phyloP scores from a whole-genome alignment of 2,329 filamentous ascomycete genomes.

The Aureobasidium sp. region DNA sequence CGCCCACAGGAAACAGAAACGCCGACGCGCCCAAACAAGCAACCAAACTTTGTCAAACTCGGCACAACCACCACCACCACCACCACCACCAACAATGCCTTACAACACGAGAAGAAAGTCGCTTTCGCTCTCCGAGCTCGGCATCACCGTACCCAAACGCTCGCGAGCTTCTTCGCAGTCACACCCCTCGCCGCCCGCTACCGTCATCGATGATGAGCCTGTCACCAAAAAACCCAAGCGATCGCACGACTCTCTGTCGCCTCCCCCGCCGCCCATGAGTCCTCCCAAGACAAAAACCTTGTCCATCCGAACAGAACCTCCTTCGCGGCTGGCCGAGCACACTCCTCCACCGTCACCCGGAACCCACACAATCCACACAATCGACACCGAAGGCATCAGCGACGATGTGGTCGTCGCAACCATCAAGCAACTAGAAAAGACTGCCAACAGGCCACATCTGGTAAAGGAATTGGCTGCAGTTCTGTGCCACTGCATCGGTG shows the following conservation, averaged over 20 bases:
- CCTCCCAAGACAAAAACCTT: conserved; percentile 39
- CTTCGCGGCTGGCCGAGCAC: conserved; percentile 49
- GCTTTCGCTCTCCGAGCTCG: conserved; percentile 82
- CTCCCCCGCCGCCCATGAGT: conserved; percentile 32
- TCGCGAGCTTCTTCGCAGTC: conserved; percentile 33
- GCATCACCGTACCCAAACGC: conserved; percentile 69
- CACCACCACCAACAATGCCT: conserved; percentile 54
- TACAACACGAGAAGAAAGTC: conserved; percentile 98
- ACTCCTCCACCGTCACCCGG: conserved; percentile 75
- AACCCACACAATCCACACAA: conserved; percentile 45
- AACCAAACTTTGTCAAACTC: background rate
- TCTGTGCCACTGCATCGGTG: conserved; percentile 66
- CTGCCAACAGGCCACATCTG: conserved; percentile 84
- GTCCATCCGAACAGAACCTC: conserved; percentile 45
- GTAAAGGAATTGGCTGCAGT: conserved; percentile 87
- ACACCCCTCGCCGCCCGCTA: conserved; percentile 52
- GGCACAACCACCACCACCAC: background rate
- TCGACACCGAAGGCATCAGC: conserved; percentile 77
- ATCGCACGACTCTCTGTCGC: conserved; percentile 53
- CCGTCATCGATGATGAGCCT: conserved; percentile 54
- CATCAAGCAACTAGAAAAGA: conserved; percentile 79
- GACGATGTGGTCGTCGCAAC: conserved; percentile 93
- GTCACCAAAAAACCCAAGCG: conserved; percentile 62
- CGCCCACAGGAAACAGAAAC: conserved; percentile 6
- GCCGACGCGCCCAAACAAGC: conserved; percentile 13